Evolutionary conservation across 768 basidiomycete genomes (phyloP).

Genomic region (Coprinopsis cinerea): DNA sequence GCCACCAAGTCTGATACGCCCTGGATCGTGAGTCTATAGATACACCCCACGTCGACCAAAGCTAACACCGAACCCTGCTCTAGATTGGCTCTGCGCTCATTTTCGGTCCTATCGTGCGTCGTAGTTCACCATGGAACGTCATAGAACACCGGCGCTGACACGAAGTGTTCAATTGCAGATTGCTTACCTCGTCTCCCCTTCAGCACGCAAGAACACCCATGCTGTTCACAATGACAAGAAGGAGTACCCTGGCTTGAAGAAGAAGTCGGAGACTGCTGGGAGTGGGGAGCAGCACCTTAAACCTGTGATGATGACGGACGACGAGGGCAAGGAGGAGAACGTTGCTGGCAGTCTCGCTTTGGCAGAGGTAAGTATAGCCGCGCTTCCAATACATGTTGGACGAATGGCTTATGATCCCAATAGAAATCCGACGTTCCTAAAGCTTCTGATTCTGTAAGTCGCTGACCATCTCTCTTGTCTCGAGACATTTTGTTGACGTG

Average conservation of each 20-base stretch:
- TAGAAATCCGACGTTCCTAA: not conserved
- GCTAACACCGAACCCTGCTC: too few species aligned
- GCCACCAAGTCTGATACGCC: constrained; percentile 33
- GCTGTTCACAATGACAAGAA: constrained; percentile 31
- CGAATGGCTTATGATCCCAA: too few species aligned
- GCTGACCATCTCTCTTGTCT: too few species aligned
- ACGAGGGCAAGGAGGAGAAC: constrained; percentile 34
- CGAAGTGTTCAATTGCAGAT: constrained; percentile 20
- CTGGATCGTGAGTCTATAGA: constrained; percentile 39
- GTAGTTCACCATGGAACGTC: not conserved
- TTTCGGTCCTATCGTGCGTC: constrained; percentile 36
- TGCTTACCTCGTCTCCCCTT: constrained; percentile 37
- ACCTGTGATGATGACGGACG: constrained; percentile 29
- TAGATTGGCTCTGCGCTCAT: constrained; percentile 36
- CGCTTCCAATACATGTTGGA: too few species aligned
- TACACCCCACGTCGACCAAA: too few species aligned
- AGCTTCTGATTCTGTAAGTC: not conserved
- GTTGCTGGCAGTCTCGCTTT: constrained; percentile 26
- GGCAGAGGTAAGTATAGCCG: constrained; percentile 23
- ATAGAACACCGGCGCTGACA: not conserved
- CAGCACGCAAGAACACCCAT: constrained; percentile 28
- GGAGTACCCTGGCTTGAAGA: constrained; percentile 23
- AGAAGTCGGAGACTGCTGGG: constrained; percentile 14
- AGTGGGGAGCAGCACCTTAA: constrained; percentile 5
- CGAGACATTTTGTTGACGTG: too few species aligned